phyloP scores from a whole-genome alignment of 176 grass and related monocot species.

The Calamus simplicifolius region DNA sequence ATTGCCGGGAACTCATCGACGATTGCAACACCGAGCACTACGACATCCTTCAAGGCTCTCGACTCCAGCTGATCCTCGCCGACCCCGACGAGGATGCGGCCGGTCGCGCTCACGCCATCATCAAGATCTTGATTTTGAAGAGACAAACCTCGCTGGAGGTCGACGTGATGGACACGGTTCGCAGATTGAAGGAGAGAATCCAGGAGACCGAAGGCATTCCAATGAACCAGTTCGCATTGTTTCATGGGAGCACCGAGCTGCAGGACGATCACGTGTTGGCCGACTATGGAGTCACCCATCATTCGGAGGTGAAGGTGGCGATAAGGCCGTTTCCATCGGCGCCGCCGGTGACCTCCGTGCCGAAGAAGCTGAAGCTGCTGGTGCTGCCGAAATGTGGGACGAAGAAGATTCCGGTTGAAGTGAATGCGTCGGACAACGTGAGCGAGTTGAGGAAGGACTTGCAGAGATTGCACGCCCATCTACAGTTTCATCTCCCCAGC shows the following conservation, averaged over 20 bases:
- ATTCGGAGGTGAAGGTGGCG: slow-evolving; percentile 19
- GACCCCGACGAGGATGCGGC: too few relatives aligned
- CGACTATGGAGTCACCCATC: slow-evolving; percentile 11
- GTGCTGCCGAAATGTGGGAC: slow-evolving; percentile 21
- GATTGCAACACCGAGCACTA: not conserved
- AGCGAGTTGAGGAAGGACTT: slow-evolving; percentile 33
- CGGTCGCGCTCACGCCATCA: too few relatives aligned
- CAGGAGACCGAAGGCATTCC: slow-evolving; percentile 29
- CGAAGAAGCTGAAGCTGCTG: slow-evolving; percentile 5
- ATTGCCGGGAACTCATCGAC: slow-evolving; percentile 23
- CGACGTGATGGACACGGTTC: slow-evolving; percentile 9
- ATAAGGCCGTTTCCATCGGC: too few relatives aligned
- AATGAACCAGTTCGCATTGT: not conserved
- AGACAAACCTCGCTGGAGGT: slow-evolving; percentile 15
- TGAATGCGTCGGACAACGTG: slow-evolving; percentile 25
- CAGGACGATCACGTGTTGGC: slow-evolving; percentile 24
- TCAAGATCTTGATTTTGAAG: too few relatives aligned
- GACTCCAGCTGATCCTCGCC: too few relatives aligned
- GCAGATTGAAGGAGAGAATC: slow-evolving; percentile 27
- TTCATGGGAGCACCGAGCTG: slow-evolving; percentile 36
- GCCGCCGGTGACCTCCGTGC: too few relatives aligned
- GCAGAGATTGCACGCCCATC: not conserved
- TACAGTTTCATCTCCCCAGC: not conserved
- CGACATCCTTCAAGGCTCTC: too few relatives aligned
- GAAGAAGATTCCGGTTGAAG: slow-evolving; percentile 24